A percentile compares a stretch with the other conserved stretches of the same genome.
These are phyloP conservation scores for Filobasidium wieringae DNA, from an alignment of 768 basidiomycete genomes.

Conservation along the genomic window DNA sequence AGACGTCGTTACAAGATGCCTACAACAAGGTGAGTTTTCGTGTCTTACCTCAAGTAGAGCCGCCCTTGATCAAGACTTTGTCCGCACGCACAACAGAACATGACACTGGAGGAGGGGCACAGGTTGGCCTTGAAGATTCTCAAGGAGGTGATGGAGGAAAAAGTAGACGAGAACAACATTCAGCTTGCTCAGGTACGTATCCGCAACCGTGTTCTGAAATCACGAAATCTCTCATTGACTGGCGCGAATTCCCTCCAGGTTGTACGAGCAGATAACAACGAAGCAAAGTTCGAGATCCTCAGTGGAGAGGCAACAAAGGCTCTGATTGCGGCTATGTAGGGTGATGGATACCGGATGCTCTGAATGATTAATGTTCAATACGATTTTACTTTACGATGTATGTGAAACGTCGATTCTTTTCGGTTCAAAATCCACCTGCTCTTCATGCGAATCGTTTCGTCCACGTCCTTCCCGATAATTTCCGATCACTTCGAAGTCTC, in stretches of 20 bases:
- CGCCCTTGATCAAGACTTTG: neutral
- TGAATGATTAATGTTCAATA: neutral
- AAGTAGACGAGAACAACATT: slow-evolving; percentile 95
- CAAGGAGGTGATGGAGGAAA: slow-evolving; percentile 99
- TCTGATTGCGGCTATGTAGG: slow-evolving; percentile 8
- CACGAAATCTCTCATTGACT: too few relatives aligned
- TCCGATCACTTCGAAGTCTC: neutral
- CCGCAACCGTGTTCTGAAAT: neutral
- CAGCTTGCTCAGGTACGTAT: slow-evolving; percentile 79
- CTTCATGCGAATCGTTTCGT: neutral
- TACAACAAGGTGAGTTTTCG: slow-evolving; percentile 66
- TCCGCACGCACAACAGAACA: slow-evolving; percentile 51
- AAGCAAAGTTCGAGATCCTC: slow-evolving; percentile 15
- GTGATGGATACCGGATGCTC: neutral
- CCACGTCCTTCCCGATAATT: neutral
- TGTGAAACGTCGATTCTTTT: neutral
- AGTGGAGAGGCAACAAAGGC: slow-evolving; percentile 6
- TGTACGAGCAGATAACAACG: neutral
- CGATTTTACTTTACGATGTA: neutral
- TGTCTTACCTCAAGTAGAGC: neutral
- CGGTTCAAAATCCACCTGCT: neutral
- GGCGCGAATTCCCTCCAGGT: neutral
- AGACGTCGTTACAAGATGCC: slow-evolving; percentile 91
- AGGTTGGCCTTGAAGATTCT: slow-evolving; percentile 72
- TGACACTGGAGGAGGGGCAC: slow-evolving; percentile 81